Evolutionary conservation across 176 grass and related monocot genomes (phyloP).

Genomic region (Aegilops sharonensis): DNA sequence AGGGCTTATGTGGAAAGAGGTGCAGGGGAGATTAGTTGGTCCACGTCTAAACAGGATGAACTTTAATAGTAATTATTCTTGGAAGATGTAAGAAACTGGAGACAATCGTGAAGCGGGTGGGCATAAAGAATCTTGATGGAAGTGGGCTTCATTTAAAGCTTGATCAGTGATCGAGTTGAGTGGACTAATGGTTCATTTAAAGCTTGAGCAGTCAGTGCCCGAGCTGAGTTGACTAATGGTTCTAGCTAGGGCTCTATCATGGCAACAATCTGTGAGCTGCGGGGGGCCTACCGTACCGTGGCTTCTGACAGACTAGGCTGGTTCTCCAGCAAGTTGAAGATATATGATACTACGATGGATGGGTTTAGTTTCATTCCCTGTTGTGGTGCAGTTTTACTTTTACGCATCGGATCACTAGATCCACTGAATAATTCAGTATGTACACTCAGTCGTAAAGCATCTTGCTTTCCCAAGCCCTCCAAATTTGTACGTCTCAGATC

Average conservation of each 20-base stretch:
- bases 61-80: conserved; percentile 15
- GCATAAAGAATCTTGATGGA: not conserved
- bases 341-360: not conserved
- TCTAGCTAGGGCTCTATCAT: conserved; percentile 1
- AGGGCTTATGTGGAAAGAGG: too few relatives aligned
- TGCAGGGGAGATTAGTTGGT: not conserved
- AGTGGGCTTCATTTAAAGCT: conserved; percentile 39
- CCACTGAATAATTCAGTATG: not conserved
- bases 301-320: not conserved
- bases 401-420: not conserved
- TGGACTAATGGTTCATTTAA: conserved; percentile 45
- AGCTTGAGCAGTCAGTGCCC: not conserved
- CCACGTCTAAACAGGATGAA: conserved; percentile 1
- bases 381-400: not conserved
- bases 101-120: conserved; percentile 1
- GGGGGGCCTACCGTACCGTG: not conserved
- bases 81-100: conserved; percentile 20
- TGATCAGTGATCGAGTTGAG: not conserved
- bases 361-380: not conserved
- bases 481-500: not conserved
- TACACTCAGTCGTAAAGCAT: not conserved
- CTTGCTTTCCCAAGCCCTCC: not conserved
- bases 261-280: not conserved
- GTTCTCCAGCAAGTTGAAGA: conserved; percentile 23
- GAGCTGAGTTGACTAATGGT: conserved; percentile 34